Evolutionary conservation across 768 basidiomycete species (phyloP), one percentile per base, ranked within the genome.

Genomic region (Mycena sanguinolenta): DNA sequence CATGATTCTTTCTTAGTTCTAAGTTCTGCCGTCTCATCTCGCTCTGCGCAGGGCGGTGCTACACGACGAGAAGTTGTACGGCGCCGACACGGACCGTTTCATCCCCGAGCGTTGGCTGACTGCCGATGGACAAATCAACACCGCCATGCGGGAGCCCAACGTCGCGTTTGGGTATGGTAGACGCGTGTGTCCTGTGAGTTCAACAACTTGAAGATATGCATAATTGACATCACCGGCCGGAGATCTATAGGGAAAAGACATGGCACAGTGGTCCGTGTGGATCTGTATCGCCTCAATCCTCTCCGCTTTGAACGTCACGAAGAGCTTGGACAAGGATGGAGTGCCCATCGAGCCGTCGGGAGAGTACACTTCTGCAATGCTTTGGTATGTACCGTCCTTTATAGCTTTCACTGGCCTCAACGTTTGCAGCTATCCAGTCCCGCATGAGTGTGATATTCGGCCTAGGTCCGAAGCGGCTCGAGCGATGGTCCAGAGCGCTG

Each of bases 251-350:
- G 59, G 59, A 28, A 46, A 30, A 30, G 59, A 61, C 14, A 61
- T 61, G 59, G 59, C 28, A 13, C 59, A 61, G 25, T 49, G 59
- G 59, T 39, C 27, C 30, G 23, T 61, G 28, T 61, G 59, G 44
- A 61, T 61, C 44, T 28, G 23, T 23, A 21, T 28, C 42, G 58
- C 58, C 34, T 58, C 58, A 10, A 39, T 58, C 19, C n/a, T 58
- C 10, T 36, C 36, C 19, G 19, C 58, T 21, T 58, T 58, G 7
- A 39, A 39, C 36, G 42, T 39, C 27, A 38, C 13, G n/a, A 58
- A 58, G 39, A 58, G 58, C 25, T 17, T 39, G 58, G 58, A 58
- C n/a, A 23, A 23, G 75, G 72, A 32, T 21, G 53, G 53, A 32
- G 46, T 49, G 46, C n/a, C 46, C 46, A 21, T 49, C 7, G 46